Evolutionary conservation across 2,329 filamentous ascomycete species (phyloP).

Genomic region (Corniculantispora saksenae): DNA sequence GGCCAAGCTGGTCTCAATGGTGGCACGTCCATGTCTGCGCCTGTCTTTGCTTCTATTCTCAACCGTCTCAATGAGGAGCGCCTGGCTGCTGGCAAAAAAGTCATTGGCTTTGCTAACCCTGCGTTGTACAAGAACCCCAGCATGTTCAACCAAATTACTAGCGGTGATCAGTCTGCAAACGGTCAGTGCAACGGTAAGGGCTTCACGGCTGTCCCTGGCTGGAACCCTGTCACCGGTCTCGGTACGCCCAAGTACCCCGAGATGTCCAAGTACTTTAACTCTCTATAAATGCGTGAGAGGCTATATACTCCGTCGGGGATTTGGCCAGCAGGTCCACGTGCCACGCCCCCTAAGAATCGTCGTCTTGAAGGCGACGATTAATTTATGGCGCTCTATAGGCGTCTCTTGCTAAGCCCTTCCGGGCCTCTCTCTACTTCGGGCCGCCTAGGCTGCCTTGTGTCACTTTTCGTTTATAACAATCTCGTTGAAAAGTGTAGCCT

Average conservation of each 20-base stretch:
- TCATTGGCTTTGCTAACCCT: slow-evolving; percentile 35
- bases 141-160: slow-evolving; percentile 16
- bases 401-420: too few relatives aligned
- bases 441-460: too few relatives aligned
- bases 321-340: too few relatives aligned
- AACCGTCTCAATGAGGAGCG: slow-evolving; percentile 24
- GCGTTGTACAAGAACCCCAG: slow-evolving; percentile 15
- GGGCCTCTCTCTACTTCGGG: too few relatives aligned
- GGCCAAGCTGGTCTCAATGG: slow-evolving; percentile 25
- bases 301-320: too few relatives aligned
- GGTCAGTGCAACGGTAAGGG: background rate
- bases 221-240: background rate
- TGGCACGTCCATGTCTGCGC: slow-evolving; percentile 23
- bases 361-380: too few relatives aligned
- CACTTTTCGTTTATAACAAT: too few relatives aligned
- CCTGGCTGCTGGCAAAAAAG: slow-evolving; percentile 33
- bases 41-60: slow-evolving; percentile 24
- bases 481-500: too few relatives aligned
- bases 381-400: too few relatives aligned
- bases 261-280: background rate
- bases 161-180: background rate
- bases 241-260: background rate
- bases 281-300: too few relatives aligned
- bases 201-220: background rate
- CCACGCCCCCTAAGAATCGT: too few relatives aligned